Conservation (phyloP, 192 early-diverging fungal species). For the Coemansia sp. region DNA sequence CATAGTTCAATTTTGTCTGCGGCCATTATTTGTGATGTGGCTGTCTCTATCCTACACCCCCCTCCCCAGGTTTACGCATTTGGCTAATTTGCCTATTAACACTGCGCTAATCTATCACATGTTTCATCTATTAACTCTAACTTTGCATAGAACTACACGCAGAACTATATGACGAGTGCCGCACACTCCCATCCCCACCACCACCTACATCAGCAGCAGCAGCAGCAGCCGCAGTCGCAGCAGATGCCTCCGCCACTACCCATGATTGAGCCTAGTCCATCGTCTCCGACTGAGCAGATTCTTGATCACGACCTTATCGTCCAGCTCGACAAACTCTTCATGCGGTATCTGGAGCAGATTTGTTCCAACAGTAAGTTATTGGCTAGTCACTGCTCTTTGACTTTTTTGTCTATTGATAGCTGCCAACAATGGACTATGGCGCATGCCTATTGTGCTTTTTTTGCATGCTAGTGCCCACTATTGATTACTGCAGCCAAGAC, state of each 20-base stretch:
- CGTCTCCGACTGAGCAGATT: conserved; percentile 41
- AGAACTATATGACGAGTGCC: conserved; percentile 38
- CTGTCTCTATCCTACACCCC: no score
- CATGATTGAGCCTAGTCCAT: conserved; percentile 37
- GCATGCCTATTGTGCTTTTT: conserved; percentile 7
- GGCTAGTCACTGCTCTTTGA: conserved; percentile 7
- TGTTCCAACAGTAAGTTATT: conserved; percentile 62
- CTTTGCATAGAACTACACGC: conserved; percentile 40
- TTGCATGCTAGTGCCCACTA: neutral
- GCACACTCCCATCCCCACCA: no score
- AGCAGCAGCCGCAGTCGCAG: no score
- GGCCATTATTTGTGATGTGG: no score
- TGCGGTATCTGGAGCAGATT: conserved; percentile 63
- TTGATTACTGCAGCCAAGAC: conserved; percentile 9
- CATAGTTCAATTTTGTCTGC: neutral
- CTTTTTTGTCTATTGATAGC: neutral
- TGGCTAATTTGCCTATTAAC: neutral
- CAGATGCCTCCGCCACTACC: neutral
- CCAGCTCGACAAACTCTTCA: conserved; percentile 63
- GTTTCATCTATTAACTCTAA: neutral
- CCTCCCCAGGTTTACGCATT: no score
- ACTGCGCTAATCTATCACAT: neutral
- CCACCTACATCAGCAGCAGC: neutral
- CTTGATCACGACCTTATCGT: conserved; percentile 48
- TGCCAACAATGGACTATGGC: conserved; percentile 2